Base-by-base conservation (phyloP, 2,329 filamentous ascomycete species). In the Scedosporium boydii region DNA sequence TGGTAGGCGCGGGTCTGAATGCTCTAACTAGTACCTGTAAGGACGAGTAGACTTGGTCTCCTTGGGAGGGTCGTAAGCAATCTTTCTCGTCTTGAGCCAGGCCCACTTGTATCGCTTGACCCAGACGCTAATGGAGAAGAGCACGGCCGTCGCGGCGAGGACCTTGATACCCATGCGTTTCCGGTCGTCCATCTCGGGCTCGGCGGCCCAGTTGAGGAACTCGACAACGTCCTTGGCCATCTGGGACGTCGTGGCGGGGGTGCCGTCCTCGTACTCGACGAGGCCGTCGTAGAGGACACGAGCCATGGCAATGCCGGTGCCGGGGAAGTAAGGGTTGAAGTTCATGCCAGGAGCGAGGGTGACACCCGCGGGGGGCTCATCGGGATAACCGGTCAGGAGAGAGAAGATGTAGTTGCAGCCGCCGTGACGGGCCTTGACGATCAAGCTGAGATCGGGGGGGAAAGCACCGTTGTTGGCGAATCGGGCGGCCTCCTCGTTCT, bases 111-210 rank as follows among this genome's bases (percentile, higher is more conserved):
- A 99, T 81, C 93, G 88, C 90, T 99, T 99, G 68, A 98, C 89
- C 92, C 93, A 99, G 71, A 99, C 86, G 76, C 90, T 96, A 72
- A 98, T 72, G 63, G 91, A 91, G 74, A 91, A 89, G 66, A 99
- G 82, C 65, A 88, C 85, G 65, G 88, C 83, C 62, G 87, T 86
- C 68, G 96, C 85, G 68, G 89, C 87, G 70, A 99, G 77, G 62
- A 96, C 90, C 87, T 99, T 98, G 85, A 96, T 87, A 72, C 95
- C 95, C 95, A 98, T 99, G 83, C 92, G 95, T 90, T 99, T 99
- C 75, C 95, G 90, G 75, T 97, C 88, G 74, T 99, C 95, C 92
- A 97, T 96, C 84, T 99, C 95, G 58, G 95, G 95, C 82, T 99
- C 95, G 63, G 95, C 93, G 62, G 95, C 85, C 95, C 95, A 99